Evolutionary conservation across 768 basidiomycete genomes (phyloP), one percentile per base, ranked within the genome.

Genomic region (Leccinum pellstonianum): DNA sequence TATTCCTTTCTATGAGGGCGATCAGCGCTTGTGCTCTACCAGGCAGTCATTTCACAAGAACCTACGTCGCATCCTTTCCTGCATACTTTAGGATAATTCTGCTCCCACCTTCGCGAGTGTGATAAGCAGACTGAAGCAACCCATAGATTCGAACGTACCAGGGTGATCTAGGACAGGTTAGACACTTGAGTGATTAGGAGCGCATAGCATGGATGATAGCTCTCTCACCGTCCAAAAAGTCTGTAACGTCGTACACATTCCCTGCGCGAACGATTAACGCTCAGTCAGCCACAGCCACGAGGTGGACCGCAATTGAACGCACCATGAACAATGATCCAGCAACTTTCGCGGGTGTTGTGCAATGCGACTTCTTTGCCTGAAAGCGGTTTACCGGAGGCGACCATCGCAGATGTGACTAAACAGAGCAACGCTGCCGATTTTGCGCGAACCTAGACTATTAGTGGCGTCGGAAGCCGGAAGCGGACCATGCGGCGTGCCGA

Each of bases 301-400:
- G 9, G 8, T 41, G 1, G 33, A 54, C 21, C 17, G 33, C 33
- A 50, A 25, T 35, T 31, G 52, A 31, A 29, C 77, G 43, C 62
- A 87, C 90, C 88, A 64, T 93, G 90, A 1, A 94, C 88, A 58
- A 94, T 91, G 60, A 93, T 91, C 88, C 88, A 90, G 64, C 87
- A 88, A 62, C 82, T 84, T 56, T 88, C 82, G 21, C 86, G 75
- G 43, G 71, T 77, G 63, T 81, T 83, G 66, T 87, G 86, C 62
- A 77, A 59, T 5, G 84, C 81, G 31, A 87, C 82, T 59, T 81
- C 78, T 59, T 80, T 67, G 10, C 80, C 81, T 53, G 81, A 79
- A 41, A 83, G 71, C 23, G 62, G 25, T 14, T 59, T 66, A 57
- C 21, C 7, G 55, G 46, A 49, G 19, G 58, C 43, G 19, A 46